Evolutionary conservation across 495 filamentous ascomycete genomes (phyloP).

Genomic region (Rhizodiscina lignyota): DNA sequence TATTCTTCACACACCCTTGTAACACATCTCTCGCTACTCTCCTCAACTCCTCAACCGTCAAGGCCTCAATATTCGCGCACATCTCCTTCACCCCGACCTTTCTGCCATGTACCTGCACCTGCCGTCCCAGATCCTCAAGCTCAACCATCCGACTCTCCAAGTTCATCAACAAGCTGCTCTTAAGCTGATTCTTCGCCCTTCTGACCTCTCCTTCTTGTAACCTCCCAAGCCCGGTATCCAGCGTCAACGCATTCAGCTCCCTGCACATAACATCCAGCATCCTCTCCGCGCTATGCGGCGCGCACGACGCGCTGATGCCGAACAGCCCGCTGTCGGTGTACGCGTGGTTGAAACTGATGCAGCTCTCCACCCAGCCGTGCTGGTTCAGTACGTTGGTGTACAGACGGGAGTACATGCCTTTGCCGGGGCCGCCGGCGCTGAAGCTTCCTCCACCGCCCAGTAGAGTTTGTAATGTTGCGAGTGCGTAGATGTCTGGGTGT

Average conservation of each 20-base stretch:
- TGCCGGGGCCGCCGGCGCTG: constrained; percentile 91
- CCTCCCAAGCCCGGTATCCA: constrained; percentile 35
- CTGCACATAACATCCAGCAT: constrained; percentile 92
- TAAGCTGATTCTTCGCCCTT: constrained; percentile 95
- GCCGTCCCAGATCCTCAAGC: constrained; percentile 89
- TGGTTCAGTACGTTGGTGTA: constrained; percentile 98
- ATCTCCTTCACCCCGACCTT: constrained; percentile 88
- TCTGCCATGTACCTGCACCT: constrained; percentile 86
- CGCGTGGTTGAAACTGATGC: constrained; percentile 88
- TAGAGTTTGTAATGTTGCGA: constrained; percentile 91
- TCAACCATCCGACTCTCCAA: constrained; percentile 95
- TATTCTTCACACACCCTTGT: constrained; percentile 57
- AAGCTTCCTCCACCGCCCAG: constrained; percentile 94
- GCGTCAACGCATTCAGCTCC: constrained; percentile 57
- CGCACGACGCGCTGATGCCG: constrained; percentile 77
- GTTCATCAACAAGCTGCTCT: constrained; percentile 88
- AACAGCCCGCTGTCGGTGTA: constrained; percentile 94
- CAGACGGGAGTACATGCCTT: constrained; percentile 95
- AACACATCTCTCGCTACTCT: constrained; percentile 73
- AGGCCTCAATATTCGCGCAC: constrained; percentile 66
- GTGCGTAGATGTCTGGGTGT: constrained; percentile 83
- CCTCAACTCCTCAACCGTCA: constrained; percentile 69
- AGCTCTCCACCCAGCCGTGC: constrained; percentile 89
- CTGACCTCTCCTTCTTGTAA: constrained; percentile 69
- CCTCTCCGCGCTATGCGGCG: constrained; percentile 50